phyloP scores from a whole-genome alignment of 306 rosid genomes.

The Cicer judaicum region DNA sequence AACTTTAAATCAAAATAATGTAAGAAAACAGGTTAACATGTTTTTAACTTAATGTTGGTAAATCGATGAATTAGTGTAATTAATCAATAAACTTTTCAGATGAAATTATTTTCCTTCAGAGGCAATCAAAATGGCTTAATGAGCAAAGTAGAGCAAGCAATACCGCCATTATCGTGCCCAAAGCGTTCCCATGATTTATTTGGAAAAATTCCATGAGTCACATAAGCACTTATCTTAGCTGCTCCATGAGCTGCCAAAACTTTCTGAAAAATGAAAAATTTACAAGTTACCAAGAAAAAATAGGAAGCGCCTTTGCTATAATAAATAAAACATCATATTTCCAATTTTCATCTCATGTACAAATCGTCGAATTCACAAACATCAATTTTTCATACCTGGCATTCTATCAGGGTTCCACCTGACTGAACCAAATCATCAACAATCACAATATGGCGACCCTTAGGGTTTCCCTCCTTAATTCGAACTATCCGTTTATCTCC shows the following conservation, averaged over 20 bases:
- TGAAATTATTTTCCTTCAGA: conserved; percentile 37
- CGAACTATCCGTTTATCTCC: conserved; percentile 93
- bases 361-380: neutral
- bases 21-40: conserved; percentile 24
- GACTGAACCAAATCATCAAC: conserved; percentile 99
- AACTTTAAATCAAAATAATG: conserved; percentile 10
- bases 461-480: conserved; percentile 91
- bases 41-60: neutral
- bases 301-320: conserved; percentile 6
- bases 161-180: conserved; percentile 78
- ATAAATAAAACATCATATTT: conserved; percentile 28
- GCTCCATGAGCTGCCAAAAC: conserved; percentile 93
- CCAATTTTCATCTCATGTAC: conserved; percentile 5
- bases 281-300: conserved; percentile 18
- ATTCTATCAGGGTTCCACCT: conserved; percentile 93
- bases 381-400: conserved; percentile 71
- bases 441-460: conserved; percentile 86
- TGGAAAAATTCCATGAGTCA: conserved; percentile 97
- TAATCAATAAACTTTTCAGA: conserved; percentile 22
- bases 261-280: conserved; percentile 63
- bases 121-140: conserved; percentile 17
- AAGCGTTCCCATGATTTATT: conserved; percentile 93
- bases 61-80: conserved; percentile 7
- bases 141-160: conserved; percentile 39
- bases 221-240: conserved; percentile 89